These are phyloP conservation scores for Pichia occidentalis DNA, from an alignment of 805 yeast genomes.

Conservation along the genomic window DNA sequence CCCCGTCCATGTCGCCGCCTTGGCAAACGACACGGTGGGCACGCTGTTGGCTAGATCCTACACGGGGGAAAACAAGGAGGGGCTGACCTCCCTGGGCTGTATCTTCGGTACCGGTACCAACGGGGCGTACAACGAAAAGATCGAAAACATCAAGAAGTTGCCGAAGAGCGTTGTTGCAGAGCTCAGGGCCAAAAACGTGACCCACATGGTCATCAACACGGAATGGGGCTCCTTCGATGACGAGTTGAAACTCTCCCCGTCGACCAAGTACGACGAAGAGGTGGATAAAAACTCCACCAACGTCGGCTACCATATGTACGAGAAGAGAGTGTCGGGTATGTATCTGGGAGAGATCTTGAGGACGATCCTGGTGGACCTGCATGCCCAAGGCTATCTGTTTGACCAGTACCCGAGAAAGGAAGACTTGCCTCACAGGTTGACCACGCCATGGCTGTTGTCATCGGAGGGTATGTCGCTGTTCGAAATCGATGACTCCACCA, in stretches of 20 bases:
- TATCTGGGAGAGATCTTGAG: constrained; percentile 87
- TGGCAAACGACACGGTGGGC: constrained; percentile 95
- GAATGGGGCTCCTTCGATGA: constrained; percentile 99
- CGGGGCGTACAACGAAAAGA: constrained; percentile 83
- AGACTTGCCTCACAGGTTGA: constrained; percentile 52
- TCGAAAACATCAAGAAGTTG: constrained; percentile 69
- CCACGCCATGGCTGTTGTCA: constrained; percentile 70
- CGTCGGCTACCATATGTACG: constrained; percentile 85
- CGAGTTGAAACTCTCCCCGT: constrained; percentile 65
- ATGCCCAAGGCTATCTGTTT: constrained; percentile 52
- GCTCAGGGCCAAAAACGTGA: constrained; percentile 39
- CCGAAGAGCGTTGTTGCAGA: constrained; percentile 37
- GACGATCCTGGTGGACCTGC: constrained; percentile 62
- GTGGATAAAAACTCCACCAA: constrained; percentile 74
- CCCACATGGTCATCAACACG: constrained; percentile 83
- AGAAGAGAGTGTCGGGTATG: constrained; percentile 89
- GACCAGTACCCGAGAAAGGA: constrained; percentile 40
- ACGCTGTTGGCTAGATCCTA: constrained; percentile 86
- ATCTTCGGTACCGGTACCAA: constrained; percentile 98
- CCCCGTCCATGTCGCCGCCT: constrained; percentile 72
- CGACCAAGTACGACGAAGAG: constrained; percentile 64
- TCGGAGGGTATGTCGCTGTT: constrained; percentile 82
- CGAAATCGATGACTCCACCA: constrained; percentile 77
- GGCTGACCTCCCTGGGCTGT: constrained; percentile 79
- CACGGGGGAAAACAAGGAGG: constrained; percentile 53